Conservation (phyloP, 1,284 basidiomycete species). For the Fomitopsis palustris region DNA sequence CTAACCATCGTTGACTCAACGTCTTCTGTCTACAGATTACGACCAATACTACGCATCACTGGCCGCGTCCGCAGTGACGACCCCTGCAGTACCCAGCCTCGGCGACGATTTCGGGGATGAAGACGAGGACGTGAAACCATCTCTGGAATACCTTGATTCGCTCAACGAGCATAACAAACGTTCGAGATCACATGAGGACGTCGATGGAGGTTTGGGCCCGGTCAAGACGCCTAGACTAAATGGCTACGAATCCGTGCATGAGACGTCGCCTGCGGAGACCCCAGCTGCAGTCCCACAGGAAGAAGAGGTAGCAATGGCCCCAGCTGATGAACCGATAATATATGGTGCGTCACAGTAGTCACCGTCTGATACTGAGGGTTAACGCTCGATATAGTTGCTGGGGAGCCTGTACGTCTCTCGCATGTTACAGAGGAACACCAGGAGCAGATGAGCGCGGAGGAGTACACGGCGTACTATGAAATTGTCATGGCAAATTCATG, state of each 20-base stretch:
- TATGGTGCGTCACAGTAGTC: slow-evolving; percentile 45
- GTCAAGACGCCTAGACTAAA: slow-evolving; percentile 47
- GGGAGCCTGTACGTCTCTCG: slow-evolving; percentile 65
- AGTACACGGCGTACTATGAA: slow-evolving; percentile 77
- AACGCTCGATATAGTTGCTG: too few relatives aligned
- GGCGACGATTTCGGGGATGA: slow-evolving; percentile 47
- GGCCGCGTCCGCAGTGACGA: slow-evolving; percentile 57
- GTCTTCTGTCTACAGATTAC: slow-evolving; percentile 45
- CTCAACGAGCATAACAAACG: slow-evolving; percentile 69
- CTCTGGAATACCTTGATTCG: slow-evolving; percentile 59
- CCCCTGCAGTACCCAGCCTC: slow-evolving; percentile 38
- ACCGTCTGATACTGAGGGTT: too few relatives aligned
- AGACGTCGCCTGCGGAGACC: slow-evolving; percentile 3
- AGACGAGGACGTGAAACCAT: slow-evolving; percentile 67
- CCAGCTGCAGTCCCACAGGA: not conserved
- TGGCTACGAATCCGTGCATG: slow-evolving; percentile 17
- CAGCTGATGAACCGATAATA: slow-evolving; percentile 55
- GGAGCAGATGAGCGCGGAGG: slow-evolving; percentile 80
- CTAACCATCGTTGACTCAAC: not conserved
- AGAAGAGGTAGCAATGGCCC: not conserved
- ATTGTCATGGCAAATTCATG: slow-evolving; percentile 29
- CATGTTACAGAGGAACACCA: slow-evolving; percentile 79
- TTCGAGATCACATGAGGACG: slow-evolving; percentile 62
- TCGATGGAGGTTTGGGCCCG: slow-evolving; percentile 32
- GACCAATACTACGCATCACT: slow-evolving; percentile 78